A percentile compares a stretch with the other conserved stretches of the same genome.
These are phyloP conservation scores for Yamadazyma blattariae DNA, from an alignment of 1,139 yeast genomes.

Conservation along the genomic window DNA sequence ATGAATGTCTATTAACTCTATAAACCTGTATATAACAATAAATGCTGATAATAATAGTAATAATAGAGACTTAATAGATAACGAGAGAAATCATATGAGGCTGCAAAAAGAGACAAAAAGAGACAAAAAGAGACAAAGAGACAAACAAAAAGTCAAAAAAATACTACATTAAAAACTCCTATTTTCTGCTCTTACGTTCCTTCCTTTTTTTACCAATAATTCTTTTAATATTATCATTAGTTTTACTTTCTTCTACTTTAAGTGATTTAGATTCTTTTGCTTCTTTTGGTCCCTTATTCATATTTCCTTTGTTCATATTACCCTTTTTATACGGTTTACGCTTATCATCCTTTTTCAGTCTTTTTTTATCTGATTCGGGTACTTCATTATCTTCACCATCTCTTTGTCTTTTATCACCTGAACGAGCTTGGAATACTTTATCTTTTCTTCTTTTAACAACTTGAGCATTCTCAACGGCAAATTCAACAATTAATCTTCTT, in stretches of 20 bases:
- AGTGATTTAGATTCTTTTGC: not conserved
- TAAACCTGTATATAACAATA: too few species aligned
- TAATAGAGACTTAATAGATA: too few species aligned
- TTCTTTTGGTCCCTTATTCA: constrained; percentile 15
- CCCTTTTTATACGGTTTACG: constrained; percentile 47
- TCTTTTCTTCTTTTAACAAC: constrained; percentile 90
- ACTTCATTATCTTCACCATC: constrained; percentile 8
- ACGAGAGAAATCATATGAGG: too few species aligned
- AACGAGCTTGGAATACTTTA: constrained; percentile 48
- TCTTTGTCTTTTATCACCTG: constrained; percentile 16
- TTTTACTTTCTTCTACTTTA: constrained; percentile 19
- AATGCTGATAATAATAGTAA: too few species aligned
- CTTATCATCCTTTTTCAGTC: constrained; percentile 20
- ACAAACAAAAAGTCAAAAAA: too few species aligned
- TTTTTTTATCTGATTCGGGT: constrained; percentile 19
- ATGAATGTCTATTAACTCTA: too few species aligned
- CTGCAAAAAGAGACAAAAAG: too few species aligned
- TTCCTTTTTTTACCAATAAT: constrained; percentile 69
- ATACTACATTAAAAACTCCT: too few species aligned
- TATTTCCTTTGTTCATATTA: constrained; percentile 8
- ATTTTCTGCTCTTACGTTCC: constrained; percentile 52
- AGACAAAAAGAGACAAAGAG: too few species aligned
- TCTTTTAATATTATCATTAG: constrained; percentile 56
- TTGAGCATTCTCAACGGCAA: constrained; percentile 93
- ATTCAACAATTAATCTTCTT: constrained; percentile 87